Evolutionary conservation across 164 flowering plant genomes (phyloP).

Genomic region (Kalanchoe fedtschenkoi): DNA sequence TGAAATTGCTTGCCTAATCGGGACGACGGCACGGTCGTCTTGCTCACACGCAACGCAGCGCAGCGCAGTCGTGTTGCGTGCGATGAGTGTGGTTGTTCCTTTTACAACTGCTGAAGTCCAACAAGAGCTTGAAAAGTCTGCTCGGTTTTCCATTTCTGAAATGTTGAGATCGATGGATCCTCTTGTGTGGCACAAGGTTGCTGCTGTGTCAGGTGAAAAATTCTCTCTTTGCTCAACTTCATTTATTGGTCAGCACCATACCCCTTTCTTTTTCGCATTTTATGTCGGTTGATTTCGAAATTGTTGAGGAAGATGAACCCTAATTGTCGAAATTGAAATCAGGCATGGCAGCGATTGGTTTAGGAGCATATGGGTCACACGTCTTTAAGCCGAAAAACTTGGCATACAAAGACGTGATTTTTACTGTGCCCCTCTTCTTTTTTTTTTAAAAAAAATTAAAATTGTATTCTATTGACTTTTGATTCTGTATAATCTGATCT

Average conservation of each 20-base stretch:
- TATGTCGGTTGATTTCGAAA: slow-evolving; percentile 5
- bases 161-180: slow-evolving; percentile 41
- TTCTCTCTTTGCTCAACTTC: slow-evolving; percentile 8
- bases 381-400: slow-evolving; percentile 77
- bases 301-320: neutral
- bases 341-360: slow-evolving; percentile 79
- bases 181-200: slow-evolving; percentile 71
- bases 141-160: neutral
- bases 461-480: neutral
- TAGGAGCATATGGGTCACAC: slow-evolving; percentile 88
- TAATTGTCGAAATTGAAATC: slow-evolving; percentile 7
- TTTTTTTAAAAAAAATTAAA: neutral
- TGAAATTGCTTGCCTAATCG: too few species aligned
- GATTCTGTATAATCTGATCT: slow-evolving; percentile 5
- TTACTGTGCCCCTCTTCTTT: neutral
- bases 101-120: neutral
- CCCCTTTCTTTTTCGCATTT: neutral
- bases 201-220: slow-evolving; percentile 63
- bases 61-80: too few species aligned
- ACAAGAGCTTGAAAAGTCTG: neutral
- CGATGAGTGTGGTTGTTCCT: too few species aligned
- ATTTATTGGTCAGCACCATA: neutral
- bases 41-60: too few species aligned
- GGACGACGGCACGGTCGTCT: too few species aligned
- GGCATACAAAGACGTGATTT: slow-evolving; percentile 57